Evolutionary conservation across 768 basidiomycete species (phyloP), one percentile per base, ranked within the genome.

Genomic region (Xerocomellus intermedius): DNA sequence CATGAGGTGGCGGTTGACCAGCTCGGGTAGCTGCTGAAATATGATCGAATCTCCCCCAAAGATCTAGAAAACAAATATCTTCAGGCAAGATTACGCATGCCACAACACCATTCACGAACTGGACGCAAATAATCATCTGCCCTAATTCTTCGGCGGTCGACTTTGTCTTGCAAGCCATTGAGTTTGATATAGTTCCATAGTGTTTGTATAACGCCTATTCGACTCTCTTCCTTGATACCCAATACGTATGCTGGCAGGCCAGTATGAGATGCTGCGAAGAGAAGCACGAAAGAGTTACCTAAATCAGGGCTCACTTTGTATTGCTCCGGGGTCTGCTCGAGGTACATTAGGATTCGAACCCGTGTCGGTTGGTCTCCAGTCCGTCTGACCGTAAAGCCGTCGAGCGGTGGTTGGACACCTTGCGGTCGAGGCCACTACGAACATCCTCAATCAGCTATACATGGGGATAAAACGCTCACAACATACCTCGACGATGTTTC

Each of bases 161-260:
- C 81, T 61, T 91, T 92, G 70, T 93, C 91, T 70, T 93, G 91
- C 17, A 95, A 73, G 24, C 84, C 82, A 60, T 93, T 79, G 14
- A 86, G 75, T 68, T 94, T 96, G 74, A 97, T 89, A 62, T 95
- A 94, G 64, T 89, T 91, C 95, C 95, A 98, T 12, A 97, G 68
- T 0, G 89, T 82, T 52, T 91, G 86, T 17, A 96, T 80, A 17
- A 91, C 82, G 7, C 88, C 91, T 22, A 87, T 75, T 28, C 91
- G 82, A 35, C 89, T 92, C 28, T 91, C 93, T 66, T 97, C 90
- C 61, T 89, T 87, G 67, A 94, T 79, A 19, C 85, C 87, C 37
- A 98, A 77, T 13, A 94, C 69, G 42, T 76, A 77, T 1, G 77
- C 87, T 87, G 56, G 33, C 32, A 33, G 9, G 6, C 19, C 33